Evolutionary conservation across 140 eudicot genomes (phyloP), one percentile per base, ranked within the genome.

Genomic region (Bidens hawaiensis): DNA sequence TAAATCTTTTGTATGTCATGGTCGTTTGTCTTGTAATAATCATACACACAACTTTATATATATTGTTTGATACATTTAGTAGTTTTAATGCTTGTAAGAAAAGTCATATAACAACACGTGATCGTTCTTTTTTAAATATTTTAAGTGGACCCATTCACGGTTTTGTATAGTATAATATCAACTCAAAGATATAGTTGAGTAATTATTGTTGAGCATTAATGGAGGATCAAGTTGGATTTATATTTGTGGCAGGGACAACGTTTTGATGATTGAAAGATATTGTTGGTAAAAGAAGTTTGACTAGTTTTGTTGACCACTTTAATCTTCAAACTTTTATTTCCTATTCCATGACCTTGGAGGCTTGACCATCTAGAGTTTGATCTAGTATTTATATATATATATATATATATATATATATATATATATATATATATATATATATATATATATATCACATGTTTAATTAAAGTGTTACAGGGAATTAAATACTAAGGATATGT

Each of bases 181-280:
- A 50, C 15, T 23, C 56, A 50, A 50, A 50, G 8, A 21, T 22
- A 50, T 6, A 9, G 4, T 15, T 46, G 53, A 16, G 31, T 23
- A 24, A 34, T 28, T 36, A 50, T 66, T 66, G 21, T 53, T 52
- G 41, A 6, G 25, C 58, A 66, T 66, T 51, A 14, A 66, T n/a
- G 17, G 64, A 38, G 1, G 64, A 67, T 24, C 72, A 67, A 67
- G 69, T 63, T 26, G 57, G 17, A 21, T 36, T 13, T 15, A 46
- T 63, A 46, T 67, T 53, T 67, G 72, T 67, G 64, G 64, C 43
- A 54, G 64, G 54, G 55, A 53, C 41, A 43, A 17, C 42, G 36
- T n/a, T 63, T 63, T 53, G 55, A 17, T 24, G 72, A 38, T 40
- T 24, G 64, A 42, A 10, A 56, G 16, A 45, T 55, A 10, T 28